Percentiles rank a stretch among this genome's conserved stretches.
Evolutionary conservation across 2,329 filamentous ascomycete species (phyloP).

Genomic region (Venturia effusa): DNA sequence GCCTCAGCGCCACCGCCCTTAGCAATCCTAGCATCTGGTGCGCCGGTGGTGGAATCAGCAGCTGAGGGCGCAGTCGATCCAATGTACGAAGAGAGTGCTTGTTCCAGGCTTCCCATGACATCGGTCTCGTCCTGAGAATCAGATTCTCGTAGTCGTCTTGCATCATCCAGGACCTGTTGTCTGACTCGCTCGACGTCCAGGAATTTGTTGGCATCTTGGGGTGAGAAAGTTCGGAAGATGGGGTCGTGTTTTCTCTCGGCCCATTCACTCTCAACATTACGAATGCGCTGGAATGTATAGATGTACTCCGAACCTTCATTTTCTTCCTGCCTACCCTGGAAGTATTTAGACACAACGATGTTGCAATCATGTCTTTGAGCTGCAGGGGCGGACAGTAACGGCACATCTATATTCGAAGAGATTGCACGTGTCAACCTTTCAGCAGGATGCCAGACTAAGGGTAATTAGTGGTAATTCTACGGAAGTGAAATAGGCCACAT

Average conservation of each 20-base stretch:
- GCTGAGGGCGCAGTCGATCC: slow-evolving; percentile 14
- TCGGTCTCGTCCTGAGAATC: slow-evolving; percentile 2
- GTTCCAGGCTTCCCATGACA: slow-evolving; percentile 14
- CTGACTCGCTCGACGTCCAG: neutral
- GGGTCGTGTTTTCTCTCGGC: slow-evolving; percentile 11
- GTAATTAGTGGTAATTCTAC: neutral
- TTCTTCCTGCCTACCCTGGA: neutral
- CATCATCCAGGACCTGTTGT: neutral
- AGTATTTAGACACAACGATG: slow-evolving; percentile 11
- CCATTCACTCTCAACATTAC: slow-evolving; percentile 10
- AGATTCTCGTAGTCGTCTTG: neutral
- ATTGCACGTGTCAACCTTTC: slow-evolving; percentile 7
- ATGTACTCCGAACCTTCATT: slow-evolving; percentile 7
- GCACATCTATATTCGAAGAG: neutral
- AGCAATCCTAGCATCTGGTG: slow-evolving; percentile 11
- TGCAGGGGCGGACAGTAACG: neutral
- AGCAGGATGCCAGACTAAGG: slow-evolving; percentile 11
- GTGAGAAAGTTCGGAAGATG: slow-evolving; percentile 8
- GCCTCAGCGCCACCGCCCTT: slow-evolving; percentile 19
- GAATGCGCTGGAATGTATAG: slow-evolving; percentile 8
- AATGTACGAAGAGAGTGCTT: slow-evolving; percentile 12
- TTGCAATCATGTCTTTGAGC: neutral
- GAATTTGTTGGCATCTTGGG: neutral
- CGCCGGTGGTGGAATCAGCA: slow-evolving; percentile 18
- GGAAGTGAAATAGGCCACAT: neutral